Evolutionary conservation across 768 basidiomycete genomes (phyloP).

Genomic region (Gloeopeniophorella convolvens): DNA sequence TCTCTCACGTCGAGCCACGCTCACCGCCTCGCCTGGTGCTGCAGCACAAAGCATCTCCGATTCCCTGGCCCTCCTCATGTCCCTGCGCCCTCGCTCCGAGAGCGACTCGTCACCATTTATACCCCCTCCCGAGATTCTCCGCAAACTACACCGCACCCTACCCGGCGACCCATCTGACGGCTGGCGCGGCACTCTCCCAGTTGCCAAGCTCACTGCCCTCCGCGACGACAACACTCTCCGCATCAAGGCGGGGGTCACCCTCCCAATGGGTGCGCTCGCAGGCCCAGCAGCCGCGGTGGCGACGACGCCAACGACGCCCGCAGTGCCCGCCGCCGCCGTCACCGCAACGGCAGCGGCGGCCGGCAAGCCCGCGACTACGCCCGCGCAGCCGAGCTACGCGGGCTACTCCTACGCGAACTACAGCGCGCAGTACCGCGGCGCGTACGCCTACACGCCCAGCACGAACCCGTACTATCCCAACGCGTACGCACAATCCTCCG

Average conservation of each 20-base stretch:
- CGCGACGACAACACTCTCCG: slow-evolving; percentile 72
- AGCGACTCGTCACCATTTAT: slow-evolving; percentile 42
- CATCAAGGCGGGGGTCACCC: slow-evolving; percentile 36
- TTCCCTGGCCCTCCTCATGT: slow-evolving; percentile 60
- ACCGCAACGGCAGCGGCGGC: slow-evolving; percentile 29
- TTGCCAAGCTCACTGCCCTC: slow-evolving; percentile 50
- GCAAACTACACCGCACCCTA: slow-evolving; percentile 63
- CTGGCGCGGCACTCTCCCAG: slow-evolving; percentile 70
- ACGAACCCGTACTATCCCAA: slow-evolving; percentile 28
- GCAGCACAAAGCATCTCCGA: slow-evolving; percentile 68
- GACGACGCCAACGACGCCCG: slow-evolving; percentile 12
- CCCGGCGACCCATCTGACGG: slow-evolving; percentile 53
- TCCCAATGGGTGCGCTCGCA: slow-evolving; percentile 8
- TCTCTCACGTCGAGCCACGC: slow-evolving; percentile 9
- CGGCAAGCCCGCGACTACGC: slow-evolving; percentile 27
- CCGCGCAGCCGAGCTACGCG: slow-evolving; percentile 23
- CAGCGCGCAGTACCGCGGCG: slow-evolving; percentile 29
- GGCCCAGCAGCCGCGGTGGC: slow-evolving; percentile 14
- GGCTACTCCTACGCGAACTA: slow-evolving; percentile 26
- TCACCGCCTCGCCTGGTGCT: not conserved
- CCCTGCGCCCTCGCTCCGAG: slow-evolving; percentile 60
- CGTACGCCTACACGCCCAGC: slow-evolving; percentile 36
- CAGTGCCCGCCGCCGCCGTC: slow-evolving; percentile 16
- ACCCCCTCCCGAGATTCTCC: slow-evolving; percentile 60
- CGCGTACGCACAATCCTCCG: slow-evolving; percentile 27